Percentiles rank a stretch among this genome's conserved stretches.
phyloP scores from a whole-genome alignment of 805 yeast species.

The Hanseniaspora lindneri region DNA sequence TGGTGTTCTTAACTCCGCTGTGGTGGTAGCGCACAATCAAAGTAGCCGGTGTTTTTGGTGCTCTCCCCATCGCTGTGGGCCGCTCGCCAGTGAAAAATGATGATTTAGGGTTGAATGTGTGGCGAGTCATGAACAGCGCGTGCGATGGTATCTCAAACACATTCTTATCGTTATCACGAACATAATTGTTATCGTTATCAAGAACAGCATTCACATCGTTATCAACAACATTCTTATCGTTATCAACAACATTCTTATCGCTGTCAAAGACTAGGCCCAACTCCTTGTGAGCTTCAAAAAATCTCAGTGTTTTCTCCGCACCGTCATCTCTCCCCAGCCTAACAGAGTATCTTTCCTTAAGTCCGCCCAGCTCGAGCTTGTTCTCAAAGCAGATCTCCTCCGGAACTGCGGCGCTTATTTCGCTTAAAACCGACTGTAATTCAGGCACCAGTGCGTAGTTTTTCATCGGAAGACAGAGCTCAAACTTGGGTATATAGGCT shows the following conservation, averaged over 20 bases:
- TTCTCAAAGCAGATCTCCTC: not conserved
- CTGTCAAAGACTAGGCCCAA: too few relatives aligned
- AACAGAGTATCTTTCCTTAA: not conserved
- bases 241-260: too few relatives aligned
- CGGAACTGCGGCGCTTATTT: not conserved
- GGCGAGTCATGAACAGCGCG: conserved; percentile 2
- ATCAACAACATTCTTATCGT: not conserved
- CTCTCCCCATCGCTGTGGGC: conserved; percentile 8
- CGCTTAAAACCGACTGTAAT: not conserved
- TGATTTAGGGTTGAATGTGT: not conserved
- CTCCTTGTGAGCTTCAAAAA: too few relatives aligned
- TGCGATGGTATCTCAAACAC: not conserved
- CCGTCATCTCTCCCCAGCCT: not conserved
- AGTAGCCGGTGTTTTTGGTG: conserved; percentile 2
- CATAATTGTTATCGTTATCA: not conserved
- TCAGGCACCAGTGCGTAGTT: not conserved
- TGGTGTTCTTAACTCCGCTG: too few relatives aligned
- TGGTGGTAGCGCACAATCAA: conserved; percentile 3
- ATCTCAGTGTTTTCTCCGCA: too few relatives aligned
- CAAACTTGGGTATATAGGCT: conserved; percentile 56
- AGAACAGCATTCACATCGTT: not conserved
- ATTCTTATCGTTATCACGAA: not conserved
- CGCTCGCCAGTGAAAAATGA: not conserved
- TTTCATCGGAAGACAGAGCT: conserved; percentile 26
- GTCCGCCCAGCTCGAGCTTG: not conserved